Evolutionary conservation across 192 early-diverging fungal species (phyloP).

Genomic region (Diversispora eburnea): DNA sequence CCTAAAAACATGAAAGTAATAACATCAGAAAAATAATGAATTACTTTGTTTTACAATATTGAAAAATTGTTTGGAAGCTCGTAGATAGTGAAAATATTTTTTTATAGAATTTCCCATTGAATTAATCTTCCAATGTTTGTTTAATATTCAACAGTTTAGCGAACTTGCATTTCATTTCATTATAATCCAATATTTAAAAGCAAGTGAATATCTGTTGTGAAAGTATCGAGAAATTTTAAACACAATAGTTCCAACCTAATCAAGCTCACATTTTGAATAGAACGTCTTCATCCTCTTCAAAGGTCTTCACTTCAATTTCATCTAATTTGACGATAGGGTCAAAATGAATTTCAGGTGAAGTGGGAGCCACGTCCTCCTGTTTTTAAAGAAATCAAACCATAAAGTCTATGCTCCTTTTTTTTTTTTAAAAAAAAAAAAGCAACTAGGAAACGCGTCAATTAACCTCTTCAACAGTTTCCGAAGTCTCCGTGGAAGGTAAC

Average conservation of each 20-base stretch:
- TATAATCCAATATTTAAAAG: background rate
- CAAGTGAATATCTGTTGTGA: slow-evolving; percentile 22
- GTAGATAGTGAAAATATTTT: background rate
- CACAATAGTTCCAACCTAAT: background rate
- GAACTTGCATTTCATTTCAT: slow-evolving; percentile 15
- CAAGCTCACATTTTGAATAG: slow-evolving; percentile 80
- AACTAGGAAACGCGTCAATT: too few relatives aligned
- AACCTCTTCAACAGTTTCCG: too few relatives aligned
- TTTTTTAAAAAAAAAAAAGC: too few relatives aligned
- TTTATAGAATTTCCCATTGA: slow-evolving; percentile 8
- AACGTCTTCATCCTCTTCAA: slow-evolving; percentile 92
- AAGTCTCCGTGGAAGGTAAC: too few relatives aligned
- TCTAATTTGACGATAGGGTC: slow-evolving; percentile 94
- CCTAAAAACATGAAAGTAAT: slow-evolving; percentile 45
- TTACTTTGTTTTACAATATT: slow-evolving; percentile 5
- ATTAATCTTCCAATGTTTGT: background rate
- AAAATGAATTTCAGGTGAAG: slow-evolving; percentile 89
- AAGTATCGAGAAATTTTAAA: too few relatives aligned
- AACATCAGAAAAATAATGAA: slow-evolving; percentile 7
- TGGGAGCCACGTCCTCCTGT: slow-evolving; percentile 71
- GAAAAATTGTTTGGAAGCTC: slow-evolving; percentile 22
- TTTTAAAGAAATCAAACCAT: background rate
- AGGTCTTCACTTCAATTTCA: slow-evolving; percentile 88
- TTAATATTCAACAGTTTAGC: slow-evolving; percentile 27
- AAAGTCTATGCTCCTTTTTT: too few relatives aligned